Percentiles rank a stretch among this genome's conserved stretches.
Conservation (phyloP, 257 asterid genomes). For the Solanum pennellii region DNA sequence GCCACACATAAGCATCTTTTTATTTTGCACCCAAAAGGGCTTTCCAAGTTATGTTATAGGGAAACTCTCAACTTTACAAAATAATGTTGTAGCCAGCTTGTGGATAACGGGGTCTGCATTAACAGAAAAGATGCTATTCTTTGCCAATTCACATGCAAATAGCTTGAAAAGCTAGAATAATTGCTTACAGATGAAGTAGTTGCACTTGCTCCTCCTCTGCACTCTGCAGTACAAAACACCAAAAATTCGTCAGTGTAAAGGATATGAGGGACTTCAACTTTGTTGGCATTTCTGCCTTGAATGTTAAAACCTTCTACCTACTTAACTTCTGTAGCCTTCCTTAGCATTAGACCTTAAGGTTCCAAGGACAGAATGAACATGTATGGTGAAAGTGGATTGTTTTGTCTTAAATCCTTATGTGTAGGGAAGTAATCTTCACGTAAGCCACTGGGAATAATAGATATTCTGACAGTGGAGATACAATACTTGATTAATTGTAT, state of each 20-base stretch:
- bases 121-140: not conserved
- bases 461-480: not conserved
- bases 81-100: not conserved
- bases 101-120: not conserved
- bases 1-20: not conserved
- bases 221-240: not conserved
- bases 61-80: not conserved
- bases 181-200: not conserved
- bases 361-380: not conserved
- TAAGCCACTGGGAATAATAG: not conserved
- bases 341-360: not conserved
- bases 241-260: not conserved
- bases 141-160: not conserved
- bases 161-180: not conserved
- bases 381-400: not conserved
- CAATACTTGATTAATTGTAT: not conserved
- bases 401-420: not conserved
- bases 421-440: not conserved
- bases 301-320: not conserved
- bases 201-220: not conserved
- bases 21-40: not conserved
- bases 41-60: not conserved
- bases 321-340: not conserved
- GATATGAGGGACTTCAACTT: not conserved
- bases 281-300: not conserved